A percentile compares a stretch with the other conserved stretches of the same genome.
phyloP scores from a whole-genome alignment of 2,329 filamentous ascomycete genomes.

The Trichocomaceae sp. region DNA sequence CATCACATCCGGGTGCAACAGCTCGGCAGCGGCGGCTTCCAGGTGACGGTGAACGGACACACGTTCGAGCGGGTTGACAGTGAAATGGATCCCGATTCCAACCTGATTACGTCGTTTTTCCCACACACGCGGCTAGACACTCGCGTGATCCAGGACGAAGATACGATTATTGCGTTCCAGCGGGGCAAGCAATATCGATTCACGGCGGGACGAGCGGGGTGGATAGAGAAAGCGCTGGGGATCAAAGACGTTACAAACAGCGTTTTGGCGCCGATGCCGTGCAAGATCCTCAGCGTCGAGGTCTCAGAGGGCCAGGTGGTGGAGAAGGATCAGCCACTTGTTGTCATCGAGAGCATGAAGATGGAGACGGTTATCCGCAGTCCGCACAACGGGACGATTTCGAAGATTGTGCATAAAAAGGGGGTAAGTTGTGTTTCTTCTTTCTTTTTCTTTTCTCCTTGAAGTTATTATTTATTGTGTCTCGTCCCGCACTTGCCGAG shows the following conservation, averaged over 20 bases:
- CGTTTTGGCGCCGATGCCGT: constrained; percentile 91
- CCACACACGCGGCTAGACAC: constrained; percentile 72
- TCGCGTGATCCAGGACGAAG: constrained; percentile 57
- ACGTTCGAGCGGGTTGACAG: constrained; percentile 43
- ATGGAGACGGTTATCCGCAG: constrained; percentile 81
- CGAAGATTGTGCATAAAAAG: constrained; percentile 66
- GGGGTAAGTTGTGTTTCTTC: constrained; percentile 50
- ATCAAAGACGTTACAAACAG: constrained; percentile 73
- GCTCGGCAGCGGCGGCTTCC: constrained; percentile 43
- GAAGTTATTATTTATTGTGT: not conserved
- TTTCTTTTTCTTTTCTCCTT: not conserved
- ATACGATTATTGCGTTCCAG: constrained; percentile 67
- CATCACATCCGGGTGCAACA: constrained; percentile 48
- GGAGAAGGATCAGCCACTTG: constrained; percentile 75
- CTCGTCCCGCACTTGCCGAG: no score
- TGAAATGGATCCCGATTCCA: constrained; percentile 37
- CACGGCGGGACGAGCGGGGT: constrained; percentile 56
- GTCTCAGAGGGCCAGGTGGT: constrained; percentile 75
- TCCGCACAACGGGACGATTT: constrained; percentile 64
- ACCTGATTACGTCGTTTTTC: constrained; percentile 65
- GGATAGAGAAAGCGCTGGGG: constrained; percentile 83
- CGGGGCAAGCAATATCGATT: constrained; percentile 54
- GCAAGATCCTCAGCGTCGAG: constrained; percentile 87
- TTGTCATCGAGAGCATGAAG: constrained; percentile 90
- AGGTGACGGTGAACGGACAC: constrained; percentile 41